These are phyloP conservation scores for Pichia sp. DNA, from an alignment of 1,139 yeast species.

Conservation along the genomic window DNA sequence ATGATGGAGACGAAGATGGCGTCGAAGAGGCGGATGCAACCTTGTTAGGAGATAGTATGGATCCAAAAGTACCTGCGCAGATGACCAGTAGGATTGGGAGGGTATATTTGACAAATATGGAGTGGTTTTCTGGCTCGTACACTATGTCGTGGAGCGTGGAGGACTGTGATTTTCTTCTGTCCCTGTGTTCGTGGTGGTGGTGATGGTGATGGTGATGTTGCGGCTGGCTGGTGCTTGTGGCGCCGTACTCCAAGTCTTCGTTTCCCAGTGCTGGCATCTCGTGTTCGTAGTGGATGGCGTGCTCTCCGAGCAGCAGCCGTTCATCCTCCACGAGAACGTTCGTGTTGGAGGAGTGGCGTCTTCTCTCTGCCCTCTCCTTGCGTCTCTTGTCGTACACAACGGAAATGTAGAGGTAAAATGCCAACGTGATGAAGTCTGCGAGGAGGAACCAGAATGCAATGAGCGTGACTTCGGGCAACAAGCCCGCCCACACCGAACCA, in stretches of 20 bases:
- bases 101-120: slow-evolving; percentile 47
- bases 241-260: not conserved
- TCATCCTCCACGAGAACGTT: slow-evolving; percentile 19
- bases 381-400: slow-evolving; percentile 40
- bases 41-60: slow-evolving; percentile 42
- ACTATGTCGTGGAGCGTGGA: slow-evolving; percentile 32
- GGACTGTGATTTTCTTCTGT: slow-evolving; percentile 24
- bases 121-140: slow-evolving; percentile 34
- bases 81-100: slow-evolving; percentile 63
- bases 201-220: slow-evolving; percentile 2
- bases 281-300: slow-evolving; percentile 13
- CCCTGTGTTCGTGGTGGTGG: slow-evolving; percentile 4
- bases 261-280: slow-evolving; percentile 1
- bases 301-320: slow-evolving; percentile 23
- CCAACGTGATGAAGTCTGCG: slow-evolving; percentile 60
- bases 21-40: slow-evolving; percentile 8
- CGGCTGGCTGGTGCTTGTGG: not conserved
- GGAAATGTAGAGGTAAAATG: slow-evolving; percentile 57
- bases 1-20: slow-evolving; percentile 15
- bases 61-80: slow-evolving; percentile 64
- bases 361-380: slow-evolving; percentile 10
- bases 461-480: slow-evolving; percentile 65
- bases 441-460: slow-evolving; percentile 73
- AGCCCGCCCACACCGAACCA: slow-evolving; percentile 69
- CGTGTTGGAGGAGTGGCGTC: slow-evolving; percentile 12